Evolutionary conservation across 768 basidiomycete species (phyloP).

Genomic region (Suillus occidentalis): DNA sequence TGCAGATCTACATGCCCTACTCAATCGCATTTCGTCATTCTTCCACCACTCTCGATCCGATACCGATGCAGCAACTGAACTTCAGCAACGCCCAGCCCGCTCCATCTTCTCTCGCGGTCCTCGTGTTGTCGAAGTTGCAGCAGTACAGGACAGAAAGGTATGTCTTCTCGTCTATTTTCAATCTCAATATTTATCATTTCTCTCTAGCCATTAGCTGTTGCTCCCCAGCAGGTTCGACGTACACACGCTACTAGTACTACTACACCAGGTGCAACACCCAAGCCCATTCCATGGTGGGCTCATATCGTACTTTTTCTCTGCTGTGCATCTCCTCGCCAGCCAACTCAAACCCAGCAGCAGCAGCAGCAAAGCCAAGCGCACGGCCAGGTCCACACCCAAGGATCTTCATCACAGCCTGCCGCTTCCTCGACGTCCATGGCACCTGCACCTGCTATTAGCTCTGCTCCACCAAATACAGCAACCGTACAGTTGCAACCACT

Average conservation of each 20-base stretch:
- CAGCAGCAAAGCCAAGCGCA: not conserved
- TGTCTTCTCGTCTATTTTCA: too few relatives aligned
- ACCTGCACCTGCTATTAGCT: not conserved
- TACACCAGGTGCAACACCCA: not conserved
- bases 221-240: not conserved
- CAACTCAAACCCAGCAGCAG: not conserved
- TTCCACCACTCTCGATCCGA: too few relatives aligned
- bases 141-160: too few relatives aligned
- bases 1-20: too few relatives aligned
- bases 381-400: not conserved
- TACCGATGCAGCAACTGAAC: too few relatives aligned
- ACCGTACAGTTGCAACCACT: not conserved
- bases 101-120: too few relatives aligned
- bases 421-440: not conserved
- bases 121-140: too few relatives aligned
- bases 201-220: not conserved
- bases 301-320: not conserved
- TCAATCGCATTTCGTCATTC: too few relatives aligned
- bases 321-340: not conserved
- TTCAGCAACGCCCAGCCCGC: too few relatives aligned
- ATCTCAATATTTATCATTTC: too few relatives aligned
- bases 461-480: not conserved
- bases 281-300: not conserved
- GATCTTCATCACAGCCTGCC: not conserved
- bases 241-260: not conserved